These are phyloP conservation scores for Biscogniauxia marginata DNA, from an alignment of 2,329 filamentous ascomycete genomes.

Conservation along the genomic window DNA sequence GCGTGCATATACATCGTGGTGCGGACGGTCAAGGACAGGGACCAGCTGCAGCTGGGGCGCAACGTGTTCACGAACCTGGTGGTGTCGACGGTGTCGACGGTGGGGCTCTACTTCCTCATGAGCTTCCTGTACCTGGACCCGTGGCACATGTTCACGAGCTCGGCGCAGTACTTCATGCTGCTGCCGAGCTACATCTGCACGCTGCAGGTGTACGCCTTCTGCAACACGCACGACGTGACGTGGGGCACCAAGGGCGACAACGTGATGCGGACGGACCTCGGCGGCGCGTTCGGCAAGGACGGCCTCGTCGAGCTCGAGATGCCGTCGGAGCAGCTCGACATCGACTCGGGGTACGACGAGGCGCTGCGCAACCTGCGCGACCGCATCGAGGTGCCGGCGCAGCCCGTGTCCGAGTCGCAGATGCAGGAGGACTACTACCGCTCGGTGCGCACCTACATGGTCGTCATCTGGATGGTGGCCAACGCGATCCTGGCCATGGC, in stretches of 20 bases:
- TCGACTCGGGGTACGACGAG: constrained; percentile 96
- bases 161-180: constrained; percentile 87
- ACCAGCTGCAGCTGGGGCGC: constrained; percentile 65
- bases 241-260: constrained; percentile 99
- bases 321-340: constrained; percentile 96
- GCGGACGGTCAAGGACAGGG: constrained; percentile 62
- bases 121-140: constrained; percentile 95
- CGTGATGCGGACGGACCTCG: constrained; percentile 87
- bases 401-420: constrained; percentile 68
- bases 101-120: constrained; percentile 95
- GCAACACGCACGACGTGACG: constrained; percentile 97
- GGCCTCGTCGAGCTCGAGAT: constrained; percentile 90
- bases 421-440: constrained; percentile 98
- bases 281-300: constrained; percentile 75
- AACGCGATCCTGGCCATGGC: constrained; percentile 94
- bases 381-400: constrained; percentile 73
- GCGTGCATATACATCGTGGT: constrained; percentile 86
- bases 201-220: constrained; percentile 96
- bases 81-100: constrained; percentile 81
- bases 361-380: constrained; percentile 94
- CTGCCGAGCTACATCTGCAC: constrained; percentile 95
- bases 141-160: constrained; percentile 97
- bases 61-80: constrained; percentile 96
- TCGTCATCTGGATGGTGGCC: constrained; percentile 87
- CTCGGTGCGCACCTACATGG: constrained; percentile 96